Evolutionary conservation across 108 stramenopile genomes (phyloP), one percentile per base, ranked within the genome.

Genomic region (Heterococcus sp.): DNA sequence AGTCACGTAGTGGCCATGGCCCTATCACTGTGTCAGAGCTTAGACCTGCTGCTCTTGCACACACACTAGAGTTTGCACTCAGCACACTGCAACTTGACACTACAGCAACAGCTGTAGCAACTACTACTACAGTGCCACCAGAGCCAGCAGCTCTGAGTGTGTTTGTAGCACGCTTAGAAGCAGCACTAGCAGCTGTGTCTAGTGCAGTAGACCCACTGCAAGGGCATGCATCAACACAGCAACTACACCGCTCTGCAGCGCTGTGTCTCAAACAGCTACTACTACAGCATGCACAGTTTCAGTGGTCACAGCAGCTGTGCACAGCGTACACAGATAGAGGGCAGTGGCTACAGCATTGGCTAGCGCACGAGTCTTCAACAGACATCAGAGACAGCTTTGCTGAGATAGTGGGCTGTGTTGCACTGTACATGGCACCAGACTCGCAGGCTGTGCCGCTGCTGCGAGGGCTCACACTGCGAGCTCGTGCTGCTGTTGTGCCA

Each of bases 331-430:
- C 79, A 32, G 38, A 38, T 32, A 71, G 79, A 31, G 79, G 69
- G 5, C 72, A 71, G 11, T 81, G 79, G 79, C 71, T 81, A 38
- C 79, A 70, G 65, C 79, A 81, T 32, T 81, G 79, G 79, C 72
- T 81, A 37, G 79, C 71, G 31, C 71, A 81, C 63, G 79, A 81
- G 37, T 32, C 36, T 4, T 81, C 79, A 2, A 70, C 79, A 27
- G 79, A 72, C 64, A 40, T 81, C 2, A 69, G 79, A 38, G 79
- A 81, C 38, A 72, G 71, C 1, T 81, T 81, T 27, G 79, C 79
- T 27, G 79, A 72, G 37, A 65, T 71, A 32, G 65, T 72, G 2
- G 79, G 79, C 21, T 66, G 58, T 14, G 39, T 38, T 37, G 72
- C 79, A 39, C 36, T 2, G 35, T 70, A 72, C 72, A 81, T 81